Evolutionary conservation across 2,329 filamentous ascomycete genomes (phyloP).

Genomic region (Didymella exigua): DNA sequence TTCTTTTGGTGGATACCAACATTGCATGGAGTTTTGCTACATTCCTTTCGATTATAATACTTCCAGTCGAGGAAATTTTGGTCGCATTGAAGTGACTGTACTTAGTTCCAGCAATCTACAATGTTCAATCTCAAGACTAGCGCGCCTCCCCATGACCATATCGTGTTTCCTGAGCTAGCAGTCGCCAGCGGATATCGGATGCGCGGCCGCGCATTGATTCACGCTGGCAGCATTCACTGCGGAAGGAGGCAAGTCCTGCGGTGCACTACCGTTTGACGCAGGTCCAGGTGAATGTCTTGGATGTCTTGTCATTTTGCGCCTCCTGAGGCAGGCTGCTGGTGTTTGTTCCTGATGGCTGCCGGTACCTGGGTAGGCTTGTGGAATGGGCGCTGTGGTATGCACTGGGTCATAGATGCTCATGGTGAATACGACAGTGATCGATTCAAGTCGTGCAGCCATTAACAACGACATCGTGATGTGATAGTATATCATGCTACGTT

Average conservation of each 20-base stretch:
- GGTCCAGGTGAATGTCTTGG: background rate
- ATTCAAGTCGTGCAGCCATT: background rate
- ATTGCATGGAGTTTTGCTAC: background rate
- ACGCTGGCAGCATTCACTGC: background rate
- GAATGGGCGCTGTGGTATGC: slow-evolving; percentile 1
- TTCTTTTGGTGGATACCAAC: background rate
- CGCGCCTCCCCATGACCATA: background rate
- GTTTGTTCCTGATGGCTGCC: background rate
- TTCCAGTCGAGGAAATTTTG: background rate
- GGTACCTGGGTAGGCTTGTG: slow-evolving; percentile 3
- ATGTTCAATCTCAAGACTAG: background rate
- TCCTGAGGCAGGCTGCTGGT: slow-evolving; percentile 4
- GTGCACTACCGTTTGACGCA: background rate
- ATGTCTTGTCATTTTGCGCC: background rate
- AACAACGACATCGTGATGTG: background rate
- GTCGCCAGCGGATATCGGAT: background rate
- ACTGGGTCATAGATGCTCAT: background rate
- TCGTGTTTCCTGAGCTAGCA: background rate
- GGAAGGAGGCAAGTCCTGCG: background rate
- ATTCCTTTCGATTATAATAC: background rate
- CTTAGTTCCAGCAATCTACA: background rate
- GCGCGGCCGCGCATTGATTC: background rate
- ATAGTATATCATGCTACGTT: background rate
- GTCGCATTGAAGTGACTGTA: background rate
- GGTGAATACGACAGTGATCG: background rate